Evolutionary conservation across 2,329 filamentous ascomycete species (phyloP), one percentile per base, ranked within the genome.

Genomic region (Stachybotrys elegans): DNA sequence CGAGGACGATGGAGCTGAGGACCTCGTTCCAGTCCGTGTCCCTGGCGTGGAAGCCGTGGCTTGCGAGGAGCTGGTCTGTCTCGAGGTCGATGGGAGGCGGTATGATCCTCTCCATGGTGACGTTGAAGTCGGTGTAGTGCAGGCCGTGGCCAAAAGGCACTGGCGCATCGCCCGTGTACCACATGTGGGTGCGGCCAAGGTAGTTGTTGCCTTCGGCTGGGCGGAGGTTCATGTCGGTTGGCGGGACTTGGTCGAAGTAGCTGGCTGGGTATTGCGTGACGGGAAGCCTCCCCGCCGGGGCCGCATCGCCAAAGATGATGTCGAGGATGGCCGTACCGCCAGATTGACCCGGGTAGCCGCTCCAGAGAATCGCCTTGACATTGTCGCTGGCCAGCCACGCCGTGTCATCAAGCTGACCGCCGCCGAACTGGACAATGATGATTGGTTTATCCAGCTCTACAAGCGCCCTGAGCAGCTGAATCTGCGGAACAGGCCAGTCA

Each of bases 311-410:
- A 9, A 66, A 71, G 25, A 81, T 50, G 42, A 81, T 65, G 45
- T 79, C 68, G 42, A 79, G 59, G 16, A 81, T 55, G 0, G 78
- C 78, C 6, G 61, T 57, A 3, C 78, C 78, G 12, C 78, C 78
- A 23, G 73, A 71, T 58, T 81, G 78, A 4, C 78, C 78, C 1
- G 78, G 78, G 44, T 79, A 81, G 0, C 78, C 76, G 0, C 64
- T 74, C 78, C 78, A 81, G 0, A 82, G 51, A 1, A 82, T 52
- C 0, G 73, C 68, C 23, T 64, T 68, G 44, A 81, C 67, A 46
- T 73, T 72, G 3, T 61, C 49, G 40, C 75, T 71, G 6, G 59
- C 59, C 6, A 72, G 57, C 3, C 80, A 56, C 4, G 75, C 68
- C 1, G 70, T 20, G 22, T 38, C 69, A 53, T 81, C 78, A n/a